A percentile compares a stretch with the other conserved stretches of the same genome.
These are phyloP conservation scores for Raffaelea albimanens DNA, from an alignment of 2,329 filamentous ascomycete genomes.

Conservation along the genomic window DNA sequence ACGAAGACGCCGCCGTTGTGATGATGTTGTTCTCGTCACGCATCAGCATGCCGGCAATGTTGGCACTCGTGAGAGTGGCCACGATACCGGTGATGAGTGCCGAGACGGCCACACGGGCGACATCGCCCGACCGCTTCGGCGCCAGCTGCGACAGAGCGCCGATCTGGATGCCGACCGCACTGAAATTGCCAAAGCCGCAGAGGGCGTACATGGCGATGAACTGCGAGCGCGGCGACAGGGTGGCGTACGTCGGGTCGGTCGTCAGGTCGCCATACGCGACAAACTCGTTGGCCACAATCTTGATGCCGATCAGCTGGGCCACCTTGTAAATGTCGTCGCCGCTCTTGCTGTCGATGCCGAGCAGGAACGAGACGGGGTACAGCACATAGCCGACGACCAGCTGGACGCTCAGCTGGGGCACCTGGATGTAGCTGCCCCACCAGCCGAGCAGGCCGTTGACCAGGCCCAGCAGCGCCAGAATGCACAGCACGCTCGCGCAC, in stretches of 20 bases:
- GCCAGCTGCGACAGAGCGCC: constrained; percentile 78
- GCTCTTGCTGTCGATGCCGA: constrained; percentile 58
- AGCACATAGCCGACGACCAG: constrained; percentile 68
- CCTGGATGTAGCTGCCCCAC: constrained; percentile 71
- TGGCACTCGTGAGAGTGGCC: constrained; percentile 69
- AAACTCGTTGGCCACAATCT: constrained; percentile 82
- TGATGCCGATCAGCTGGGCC: constrained; percentile 65
- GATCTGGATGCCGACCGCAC: constrained; percentile 81
- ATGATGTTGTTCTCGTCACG: constrained; percentile 16
- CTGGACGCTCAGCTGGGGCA: constrained; percentile 63
- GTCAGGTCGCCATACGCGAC: constrained; percentile 48
- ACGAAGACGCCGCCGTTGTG: background rate
- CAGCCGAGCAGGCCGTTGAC: constrained; percentile 70
- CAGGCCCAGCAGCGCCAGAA: constrained; percentile 67
- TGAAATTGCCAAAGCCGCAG: constrained; percentile 79
- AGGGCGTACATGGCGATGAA: constrained; percentile 82
- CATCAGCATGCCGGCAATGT: constrained; percentile 67
- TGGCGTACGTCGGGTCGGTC: constrained; percentile 38
- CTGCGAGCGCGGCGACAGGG: constrained; percentile 58
- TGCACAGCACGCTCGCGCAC: constrained; percentile 67
- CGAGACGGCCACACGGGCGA: constrained; percentile 65
- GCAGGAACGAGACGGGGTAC: constrained; percentile 71
- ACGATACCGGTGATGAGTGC: constrained; percentile 71
- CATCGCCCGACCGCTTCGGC: constrained; percentile 62
- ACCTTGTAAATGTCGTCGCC: constrained; percentile 60